phyloP scores from a whole-genome alignment of 768 basidiomycete genomes.

The Lanmaoa rubissima region DNA sequence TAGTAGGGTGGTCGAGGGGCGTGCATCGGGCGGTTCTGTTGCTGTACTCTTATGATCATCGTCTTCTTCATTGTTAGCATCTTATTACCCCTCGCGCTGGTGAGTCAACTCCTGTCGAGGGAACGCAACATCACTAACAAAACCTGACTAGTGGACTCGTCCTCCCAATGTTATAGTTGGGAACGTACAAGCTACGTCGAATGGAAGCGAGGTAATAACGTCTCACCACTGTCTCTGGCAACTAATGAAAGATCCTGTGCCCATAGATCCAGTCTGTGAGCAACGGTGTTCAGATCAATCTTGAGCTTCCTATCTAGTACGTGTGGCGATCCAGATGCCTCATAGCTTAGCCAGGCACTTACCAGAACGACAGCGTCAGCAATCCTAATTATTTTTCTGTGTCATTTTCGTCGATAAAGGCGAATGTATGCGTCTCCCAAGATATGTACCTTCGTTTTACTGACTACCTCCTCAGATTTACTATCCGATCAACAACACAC shows the following conservation, averaged over 20 bases:
- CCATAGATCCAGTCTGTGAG: conserved; percentile 38
- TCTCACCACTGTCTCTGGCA: background rate
- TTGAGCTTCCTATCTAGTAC: conserved; percentile 67
- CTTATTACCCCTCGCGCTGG: conserved; percentile 63
- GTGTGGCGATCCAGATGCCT: conserved; percentile 21
- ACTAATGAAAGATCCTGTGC: conserved; percentile 19
- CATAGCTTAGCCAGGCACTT: background rate
- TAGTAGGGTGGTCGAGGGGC: conserved; percentile 56
- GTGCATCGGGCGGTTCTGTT: conserved; percentile 69
- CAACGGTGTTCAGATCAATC: conserved; percentile 53
- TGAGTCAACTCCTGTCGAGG: conserved; percentile 34
- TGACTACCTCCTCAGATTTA: conserved; percentile 45
- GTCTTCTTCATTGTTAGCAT: conserved; percentile 67
- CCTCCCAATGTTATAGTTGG: conserved; percentile 70
- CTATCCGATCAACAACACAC: conserved; percentile 72
- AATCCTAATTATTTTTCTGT: conserved; percentile 84
- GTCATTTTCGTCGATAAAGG: conserved; percentile 60
- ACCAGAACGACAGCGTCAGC: conserved; percentile 48
- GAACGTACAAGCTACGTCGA: conserved; percentile 37
- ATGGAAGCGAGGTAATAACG: conserved; percentile 46
- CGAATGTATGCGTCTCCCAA: conserved; percentile 42
- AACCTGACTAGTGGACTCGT: conserved; percentile 59
- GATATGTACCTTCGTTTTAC: background rate
- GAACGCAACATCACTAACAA: background rate
- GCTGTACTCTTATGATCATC: conserved; percentile 67